Conservation (phyloP, 371 early-diverging fungal genomes). For the Entomophthora muscae region DNA sequence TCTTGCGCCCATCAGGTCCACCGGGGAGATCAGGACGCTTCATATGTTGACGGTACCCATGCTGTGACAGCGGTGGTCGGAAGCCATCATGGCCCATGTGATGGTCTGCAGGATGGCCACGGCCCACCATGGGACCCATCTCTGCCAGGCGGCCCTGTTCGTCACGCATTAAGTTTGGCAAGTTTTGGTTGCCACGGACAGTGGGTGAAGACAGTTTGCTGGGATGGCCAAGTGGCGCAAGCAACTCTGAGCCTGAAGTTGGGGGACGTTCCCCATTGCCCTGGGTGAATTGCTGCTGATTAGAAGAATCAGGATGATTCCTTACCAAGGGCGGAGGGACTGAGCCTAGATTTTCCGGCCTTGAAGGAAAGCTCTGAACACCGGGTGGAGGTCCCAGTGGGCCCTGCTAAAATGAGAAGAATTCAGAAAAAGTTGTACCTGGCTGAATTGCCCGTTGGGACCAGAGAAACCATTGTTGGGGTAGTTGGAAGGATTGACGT, state of each 20-base stretch:
- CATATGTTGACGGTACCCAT: slow-evolving; percentile 6
- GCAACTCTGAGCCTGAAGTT: neutral
- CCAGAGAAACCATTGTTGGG: slow-evolving; percentile 6
- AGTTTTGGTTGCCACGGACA: neutral
- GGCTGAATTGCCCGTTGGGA: slow-evolving; percentile 3
- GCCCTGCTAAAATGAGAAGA: slow-evolving; percentile 12
- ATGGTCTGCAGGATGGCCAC: neutral
- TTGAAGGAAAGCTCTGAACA: slow-evolving; percentile 17
- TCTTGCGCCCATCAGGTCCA: neutral
- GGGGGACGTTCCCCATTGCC: neutral
- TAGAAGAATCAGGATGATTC: neutral
- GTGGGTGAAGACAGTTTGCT: neutral
- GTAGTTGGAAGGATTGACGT: slow-evolving; percentile 26
- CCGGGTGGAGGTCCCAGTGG: slow-evolving; percentile 20
- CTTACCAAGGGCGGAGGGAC: slow-evolving; percentile 7
- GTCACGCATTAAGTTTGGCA: slow-evolving; percentile 5
- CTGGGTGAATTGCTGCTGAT: neutral
- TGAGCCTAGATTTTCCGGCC: slow-evolving; percentile 11
- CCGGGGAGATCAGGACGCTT: slow-evolving; percentile 1
- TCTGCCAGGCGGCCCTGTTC: neutral
- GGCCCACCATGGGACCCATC: neutral
- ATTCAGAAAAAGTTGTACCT: neutral
- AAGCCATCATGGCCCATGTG: neutral
- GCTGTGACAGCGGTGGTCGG: neutral
- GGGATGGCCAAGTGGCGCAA: neutral